Evolutionary conservation across 768 basidiomycete species (phyloP), one percentile per base, ranked within the genome.

Genomic region (Phanerochaete carnosa): DNA sequence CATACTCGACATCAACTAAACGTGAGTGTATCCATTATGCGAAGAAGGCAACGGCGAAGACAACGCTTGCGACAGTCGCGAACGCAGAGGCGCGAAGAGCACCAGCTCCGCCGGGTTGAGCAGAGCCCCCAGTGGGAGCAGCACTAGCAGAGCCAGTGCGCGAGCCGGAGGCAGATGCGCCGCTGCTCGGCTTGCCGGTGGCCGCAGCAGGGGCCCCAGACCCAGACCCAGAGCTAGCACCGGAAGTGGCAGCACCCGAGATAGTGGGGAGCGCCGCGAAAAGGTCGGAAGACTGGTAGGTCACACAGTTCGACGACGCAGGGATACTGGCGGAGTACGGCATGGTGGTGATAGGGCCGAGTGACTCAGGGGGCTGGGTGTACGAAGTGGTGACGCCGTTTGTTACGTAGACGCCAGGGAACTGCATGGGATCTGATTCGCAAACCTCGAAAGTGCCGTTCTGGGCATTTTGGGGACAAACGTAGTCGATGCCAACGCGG

Each of bases 401-500:
- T 6, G 67, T 52, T 19, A 43, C 72, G 69, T 79, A 83, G 56
- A 78, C 65, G 52, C 89, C 90, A 8, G 85, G 84, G 55, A 78
- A 78, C 16, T 79, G 77, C 76, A 86, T 84, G 68, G 83, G 76
- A n/a, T 90, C 88, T 25, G 85, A 84, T 9, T 81, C 68, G 75
- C 92, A 94, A 8, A 78, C 74, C 60, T 85, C 83, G 74, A 90
- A 93, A 0, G 77, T 76, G 29, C 80, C 82, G 47, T 85, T 76
- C 51, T 79, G 70, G 35, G 88, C 87, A 33, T 76, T 72, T 70
- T 81, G 84, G 16, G 91, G 91, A 19, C 82, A 86, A 70, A 92
- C 93, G 78, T 85, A 92, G 2, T 62, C 67, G 65, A 88, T 87
- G 11, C 92, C 92, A 54, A 91, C 86, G 59, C 86, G 87, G 68